Evolutionary conservation across 1,284 basidiomycete genomes (phyloP).

Genomic region (Fomitiporia mediterranea): DNA sequence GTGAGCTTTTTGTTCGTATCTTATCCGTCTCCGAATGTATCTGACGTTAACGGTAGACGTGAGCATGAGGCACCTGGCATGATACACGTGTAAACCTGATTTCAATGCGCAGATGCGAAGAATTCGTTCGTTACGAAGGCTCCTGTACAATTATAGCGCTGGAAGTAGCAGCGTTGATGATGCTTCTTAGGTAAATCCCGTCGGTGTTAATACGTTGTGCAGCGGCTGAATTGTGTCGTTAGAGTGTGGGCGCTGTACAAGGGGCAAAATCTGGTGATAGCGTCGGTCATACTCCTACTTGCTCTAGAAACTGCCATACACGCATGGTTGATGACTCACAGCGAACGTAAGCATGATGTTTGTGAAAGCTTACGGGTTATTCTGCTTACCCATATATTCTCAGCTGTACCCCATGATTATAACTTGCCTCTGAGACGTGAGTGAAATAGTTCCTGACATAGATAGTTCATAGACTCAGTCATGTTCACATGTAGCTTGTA

Average conservation of each 20-base stretch:
- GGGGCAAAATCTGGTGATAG: background rate
- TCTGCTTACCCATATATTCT: background rate
- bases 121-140: constrained; percentile 15
- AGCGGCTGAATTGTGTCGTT: background rate
- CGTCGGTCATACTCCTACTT: background rate
- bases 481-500: constrained; percentile 8
- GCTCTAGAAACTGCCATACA: background rate
- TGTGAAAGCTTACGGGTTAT: background rate
- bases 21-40: background rate
- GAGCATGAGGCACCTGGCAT: background rate
- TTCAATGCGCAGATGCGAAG: background rate
- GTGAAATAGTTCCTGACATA: too few relatives aligned
- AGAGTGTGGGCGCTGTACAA: constrained; percentile 12
- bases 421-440: background rate
- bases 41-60: background rate
- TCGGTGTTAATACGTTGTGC: background rate
- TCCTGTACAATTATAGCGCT: constrained; percentile 13
- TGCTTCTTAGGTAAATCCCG: constrained; percentile 5
- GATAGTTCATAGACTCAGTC: too few relatives aligned
- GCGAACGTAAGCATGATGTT: background rate
- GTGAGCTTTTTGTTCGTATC: background rate
- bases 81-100: too few relatives aligned
- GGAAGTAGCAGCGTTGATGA: constrained; percentile 6
- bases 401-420: constrained; percentile 4
- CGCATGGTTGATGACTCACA: constrained; percentile 11